A percentile compares a stretch with the other conserved stretches of the same genome.
Conservation (phyloP, 306 rosid species). For the Calophaca sinica region DNA sequence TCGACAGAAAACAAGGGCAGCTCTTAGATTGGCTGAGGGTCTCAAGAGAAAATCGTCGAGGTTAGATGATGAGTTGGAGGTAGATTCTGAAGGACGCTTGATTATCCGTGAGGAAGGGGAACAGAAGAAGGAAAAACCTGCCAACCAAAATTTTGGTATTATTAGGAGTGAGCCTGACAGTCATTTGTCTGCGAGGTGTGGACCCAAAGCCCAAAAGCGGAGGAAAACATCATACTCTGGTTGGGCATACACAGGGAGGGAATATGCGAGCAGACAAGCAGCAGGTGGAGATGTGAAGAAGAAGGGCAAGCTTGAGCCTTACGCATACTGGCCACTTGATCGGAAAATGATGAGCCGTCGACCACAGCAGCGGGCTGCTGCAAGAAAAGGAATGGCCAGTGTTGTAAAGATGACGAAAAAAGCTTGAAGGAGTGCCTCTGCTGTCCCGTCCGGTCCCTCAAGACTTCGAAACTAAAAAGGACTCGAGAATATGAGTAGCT, state of each 20-base stretch:
- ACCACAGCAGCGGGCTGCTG: conserved; percentile 74
- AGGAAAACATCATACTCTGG: conserved; percentile 74
- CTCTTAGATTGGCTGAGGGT: conserved; percentile 64
- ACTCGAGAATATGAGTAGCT: too few relatives aligned
- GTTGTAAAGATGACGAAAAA: too few relatives aligned
- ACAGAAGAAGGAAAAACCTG: too few relatives aligned
- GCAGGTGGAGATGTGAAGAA: conserved; percentile 84
- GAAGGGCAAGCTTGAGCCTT: conserved; percentile 86
- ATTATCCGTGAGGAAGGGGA: conserved; percentile 67
- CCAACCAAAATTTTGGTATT: too few relatives aligned
- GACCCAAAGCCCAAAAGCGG: conserved; percentile 66
- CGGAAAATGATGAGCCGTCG: conserved; percentile 96
- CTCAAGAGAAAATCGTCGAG: conserved; percentile 66
- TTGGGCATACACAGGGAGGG: conserved; percentile 87
- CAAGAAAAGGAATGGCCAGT: too few relatives aligned
- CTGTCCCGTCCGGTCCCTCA: too few relatives aligned
- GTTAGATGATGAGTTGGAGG: conserved; percentile 67
- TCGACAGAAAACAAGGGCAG: conserved; percentile 67
- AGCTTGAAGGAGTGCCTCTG: too few relatives aligned
- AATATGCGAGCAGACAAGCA: conserved; percentile 85
- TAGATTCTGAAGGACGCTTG: too few relatives aligned
- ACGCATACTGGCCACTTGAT: conserved; percentile 87
- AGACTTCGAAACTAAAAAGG: too few relatives aligned
- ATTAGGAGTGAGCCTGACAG: conserved; percentile 66
- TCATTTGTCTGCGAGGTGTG: too few relatives aligned